phyloP scores from a whole-genome alignment of 305 asterid genomes.

The Solanum aculeatissimum region DNA sequence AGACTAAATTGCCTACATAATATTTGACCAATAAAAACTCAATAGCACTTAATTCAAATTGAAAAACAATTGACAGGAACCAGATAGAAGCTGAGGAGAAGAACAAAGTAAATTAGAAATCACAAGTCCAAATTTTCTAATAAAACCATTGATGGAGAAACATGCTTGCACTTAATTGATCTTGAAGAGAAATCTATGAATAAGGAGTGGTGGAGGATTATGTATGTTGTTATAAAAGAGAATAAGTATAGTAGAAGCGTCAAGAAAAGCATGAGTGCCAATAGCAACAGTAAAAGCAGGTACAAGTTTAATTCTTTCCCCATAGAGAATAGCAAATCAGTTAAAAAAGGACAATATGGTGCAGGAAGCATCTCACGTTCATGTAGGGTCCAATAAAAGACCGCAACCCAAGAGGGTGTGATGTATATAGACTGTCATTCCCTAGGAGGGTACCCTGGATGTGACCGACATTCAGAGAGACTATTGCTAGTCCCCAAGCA shows the following conservation, averaged over 20 bases:
- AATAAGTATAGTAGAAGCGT: conserved; percentile 1
- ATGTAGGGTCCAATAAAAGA: not conserved
- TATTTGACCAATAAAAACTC: not conserved
- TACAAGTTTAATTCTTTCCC: not conserved
- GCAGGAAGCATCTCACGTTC: not conserved
- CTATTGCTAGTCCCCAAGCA: too few relatives aligned
- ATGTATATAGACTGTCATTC: not conserved
- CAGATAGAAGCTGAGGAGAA: not conserved
- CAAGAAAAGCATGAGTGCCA: conserved; percentile 13
- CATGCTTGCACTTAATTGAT: not conserved
- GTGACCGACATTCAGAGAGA: too few relatives aligned
- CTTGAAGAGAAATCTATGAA: conserved; percentile 8
- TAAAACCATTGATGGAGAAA: not conserved
- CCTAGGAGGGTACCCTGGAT: too few relatives aligned
- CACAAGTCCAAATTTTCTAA: not conserved
- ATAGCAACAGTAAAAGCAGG: conserved; percentile 28
- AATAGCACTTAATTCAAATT: not conserved
- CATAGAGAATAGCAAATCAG: not conserved
- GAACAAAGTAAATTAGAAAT: not conserved
- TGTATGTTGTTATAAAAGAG: too few relatives aligned
- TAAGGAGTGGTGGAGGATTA: conserved; percentile 55
- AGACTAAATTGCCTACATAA: not conserved
- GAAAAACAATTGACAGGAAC: not conserved
- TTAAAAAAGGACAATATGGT: not conserved
- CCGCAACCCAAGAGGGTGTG: not conserved